Evolutionary conservation across 2,329 filamentous ascomycete species (phyloP), one percentile per base, ranked within the genome.

Genomic region (Chaetomiaceae sp.): DNA sequence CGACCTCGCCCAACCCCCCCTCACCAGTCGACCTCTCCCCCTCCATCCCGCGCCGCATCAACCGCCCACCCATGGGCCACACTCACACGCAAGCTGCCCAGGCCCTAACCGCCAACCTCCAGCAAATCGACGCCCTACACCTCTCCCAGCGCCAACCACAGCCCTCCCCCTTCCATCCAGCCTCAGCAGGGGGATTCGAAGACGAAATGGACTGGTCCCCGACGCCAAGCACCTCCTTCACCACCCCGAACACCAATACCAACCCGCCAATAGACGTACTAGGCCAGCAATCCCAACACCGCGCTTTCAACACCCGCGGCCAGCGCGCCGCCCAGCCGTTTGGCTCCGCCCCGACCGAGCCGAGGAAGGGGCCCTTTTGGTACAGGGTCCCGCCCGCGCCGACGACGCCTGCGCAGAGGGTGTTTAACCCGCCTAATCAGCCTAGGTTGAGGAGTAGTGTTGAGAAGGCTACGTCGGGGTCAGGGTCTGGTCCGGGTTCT

Each of bases 151-250:
- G 44, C 12, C 57, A 61, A 15, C 36, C 25, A 15, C 37, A 14
- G 8, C 17, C 27, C 37, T 7, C 1, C 50, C 57, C 7, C 54
- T 58, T 27, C 58, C 37, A 25, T 36, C 54, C 2, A 58, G 59
- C 17, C 19, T 20, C 23, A 29, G 22, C 15, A 39, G 34, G 34
- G n/a, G 38, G 23, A 22, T 23, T 38, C 53, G 72, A 72, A 1
- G 80, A 86, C 36, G 78, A 79, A 51, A 91, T 91, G 88, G 88
- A 91, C 63, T 89, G 87, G 83, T 80, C 83, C 2, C 84, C 85
- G 0, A 82, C 82, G 23, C 52, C 49, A 1, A 3, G 20, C 31
- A 20, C 43, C 37, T 19, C 54, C 19, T 9, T 20, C 33, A 19
- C 33, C 19, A 8, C 29, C 33, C 29, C 15, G 25, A 11, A 17